Percentiles rank a stretch among this genome's conserved stretches.
These are phyloP conservation scores for Nakaseomyces glabratus DNA, from an alignment of 1,139 yeast species.

Conservation along the genomic window DNA sequence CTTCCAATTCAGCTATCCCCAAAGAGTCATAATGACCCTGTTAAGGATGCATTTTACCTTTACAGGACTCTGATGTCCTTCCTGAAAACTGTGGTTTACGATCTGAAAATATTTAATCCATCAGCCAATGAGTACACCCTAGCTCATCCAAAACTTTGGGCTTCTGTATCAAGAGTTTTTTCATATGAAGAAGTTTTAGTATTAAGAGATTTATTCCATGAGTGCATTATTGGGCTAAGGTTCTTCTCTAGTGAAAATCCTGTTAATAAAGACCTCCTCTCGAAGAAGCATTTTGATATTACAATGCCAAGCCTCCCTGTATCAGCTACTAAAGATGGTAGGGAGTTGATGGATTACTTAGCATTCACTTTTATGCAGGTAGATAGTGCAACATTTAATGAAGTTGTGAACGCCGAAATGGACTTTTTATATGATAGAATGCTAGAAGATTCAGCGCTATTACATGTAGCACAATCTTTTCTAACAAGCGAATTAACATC, in stretches of 20 bases:
- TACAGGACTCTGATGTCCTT: conserved; percentile 87
- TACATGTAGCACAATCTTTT: conserved; percentile 90
- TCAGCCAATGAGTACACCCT: conserved; percentile 64
- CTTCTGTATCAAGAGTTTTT: conserved; percentile 75
- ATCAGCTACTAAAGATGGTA: conserved; percentile 83
- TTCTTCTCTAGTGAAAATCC: conserved; percentile 46
- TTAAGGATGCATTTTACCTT: conserved; percentile 79
- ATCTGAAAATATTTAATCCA: conserved; percentile 84
- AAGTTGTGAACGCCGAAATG: conserved; percentile 75
- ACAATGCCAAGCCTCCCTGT: conserved; percentile 78
- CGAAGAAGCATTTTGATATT: conserved; percentile 45
- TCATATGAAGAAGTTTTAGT: conserved; percentile 76
- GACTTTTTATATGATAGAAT: conserved; percentile 71
- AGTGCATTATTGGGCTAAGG: conserved; percentile 72
- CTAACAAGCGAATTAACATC: conserved; percentile 90
- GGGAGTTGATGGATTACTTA: conserved; percentile 90
- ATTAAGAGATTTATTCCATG: conserved; percentile 67
- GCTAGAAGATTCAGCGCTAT: conserved; percentile 74
- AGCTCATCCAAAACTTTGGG: conserved; percentile 66
- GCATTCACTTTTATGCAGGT: conserved; percentile 90
- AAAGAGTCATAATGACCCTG: conserved; percentile 47
- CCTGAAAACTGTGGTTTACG: conserved; percentile 81
- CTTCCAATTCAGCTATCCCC: conserved; percentile 42
- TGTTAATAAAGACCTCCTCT: conserved; percentile 13
- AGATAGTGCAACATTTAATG: conserved; percentile 94